Evolutionary conservation across 2,329 filamentous ascomycete genomes (phyloP).

Genomic region (Neophaeococcomyces mojaviensis): DNA sequence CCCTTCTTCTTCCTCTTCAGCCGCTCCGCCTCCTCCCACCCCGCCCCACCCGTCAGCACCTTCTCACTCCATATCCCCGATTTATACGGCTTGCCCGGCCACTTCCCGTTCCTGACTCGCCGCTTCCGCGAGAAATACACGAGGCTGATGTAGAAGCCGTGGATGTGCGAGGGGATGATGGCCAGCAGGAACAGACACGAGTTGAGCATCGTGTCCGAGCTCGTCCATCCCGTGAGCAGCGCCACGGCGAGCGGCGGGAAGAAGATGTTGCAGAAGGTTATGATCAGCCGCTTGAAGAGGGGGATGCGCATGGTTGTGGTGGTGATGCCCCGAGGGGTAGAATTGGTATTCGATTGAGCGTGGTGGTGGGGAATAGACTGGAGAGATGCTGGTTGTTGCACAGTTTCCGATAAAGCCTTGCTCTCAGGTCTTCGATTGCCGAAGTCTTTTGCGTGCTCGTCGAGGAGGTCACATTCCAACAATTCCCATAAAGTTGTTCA

Average conservation of each 20-base stretch:
- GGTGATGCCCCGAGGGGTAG: no score
- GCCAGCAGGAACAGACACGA: conserved; percentile 34
- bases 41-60: conserved; percentile 32
- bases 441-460: no score
- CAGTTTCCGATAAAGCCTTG: no score
- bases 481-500: no score
- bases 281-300: conserved; percentile 28
- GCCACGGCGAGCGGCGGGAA: conserved; percentile 33
- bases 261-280: conserved; percentile 33
- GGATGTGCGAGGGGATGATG: conserved; percentile 34
- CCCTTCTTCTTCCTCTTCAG: conserved; percentile 23
- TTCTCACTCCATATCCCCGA: conserved; percentile 30
- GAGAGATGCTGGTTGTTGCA: no score
- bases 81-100: conserved; percentile 29
- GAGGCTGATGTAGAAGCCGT: conserved; percentile 36
- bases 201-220: conserved; percentile 30
- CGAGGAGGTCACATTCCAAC: no score
- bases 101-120: conserved; percentile 31
- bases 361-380: no score
- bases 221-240: conserved; percentile 30
- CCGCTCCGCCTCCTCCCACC: conserved; percentile 25
- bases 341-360: no score
- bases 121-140: conserved; percentile 33
- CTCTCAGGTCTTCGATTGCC: no score
- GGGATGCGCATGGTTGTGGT: conserved; percentile 15